These are phyloP conservation scores for Starmerella riodocensis DNA, from an alignment of 805 yeast species.

Conservation along the genomic window DNA sequence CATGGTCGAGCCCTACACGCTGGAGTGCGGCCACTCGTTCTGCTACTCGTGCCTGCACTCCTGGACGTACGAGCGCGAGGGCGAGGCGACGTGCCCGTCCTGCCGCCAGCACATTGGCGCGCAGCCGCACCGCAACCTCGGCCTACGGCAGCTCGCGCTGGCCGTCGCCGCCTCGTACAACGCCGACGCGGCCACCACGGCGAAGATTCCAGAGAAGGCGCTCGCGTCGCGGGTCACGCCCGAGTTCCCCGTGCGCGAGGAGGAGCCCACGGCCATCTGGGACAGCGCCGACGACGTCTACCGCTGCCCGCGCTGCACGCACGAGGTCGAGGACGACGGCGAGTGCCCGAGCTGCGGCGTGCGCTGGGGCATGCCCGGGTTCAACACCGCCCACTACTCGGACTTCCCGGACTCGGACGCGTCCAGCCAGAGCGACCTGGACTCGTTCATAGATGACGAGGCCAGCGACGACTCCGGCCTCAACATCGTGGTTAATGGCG, in stretches of 20 bases:
- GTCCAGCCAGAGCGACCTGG: neutral
- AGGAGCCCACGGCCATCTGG: slow-evolving; percentile 27
- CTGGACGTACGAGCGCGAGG: slow-evolving; percentile 22
- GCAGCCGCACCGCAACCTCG: slow-evolving; percentile 16
- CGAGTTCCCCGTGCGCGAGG: slow-evolving; percentile 1
- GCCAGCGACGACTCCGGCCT: slow-evolving; percentile 4
- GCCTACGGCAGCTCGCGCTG: slow-evolving; percentile 14
- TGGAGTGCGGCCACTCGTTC: slow-evolving; percentile 53
- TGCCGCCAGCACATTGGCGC: slow-evolving; percentile 16
- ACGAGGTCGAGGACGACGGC: slow-evolving; percentile 49
- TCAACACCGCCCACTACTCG: neutral
- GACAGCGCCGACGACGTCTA: slow-evolving; percentile 54
- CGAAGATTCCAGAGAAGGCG: neutral
- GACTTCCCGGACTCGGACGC: neutral
- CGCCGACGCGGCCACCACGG: slow-evolving; percentile 1
- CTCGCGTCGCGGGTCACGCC: neutral
- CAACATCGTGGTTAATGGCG: neutral
- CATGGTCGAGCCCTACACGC: slow-evolving; percentile 44
- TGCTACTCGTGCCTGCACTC: slow-evolving; percentile 36
- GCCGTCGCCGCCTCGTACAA: slow-evolving; percentile 14
- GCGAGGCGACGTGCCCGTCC: slow-evolving; percentile 17
- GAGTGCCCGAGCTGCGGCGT: slow-evolving; percentile 45
- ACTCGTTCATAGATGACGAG: slow-evolving; percentile 4
- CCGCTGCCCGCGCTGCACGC: slow-evolving; percentile 52
- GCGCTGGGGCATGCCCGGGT: no score